Evolutionary conservation across 257 asterid species (phyloP).

Genomic region (Solanum sitiens): DNA sequence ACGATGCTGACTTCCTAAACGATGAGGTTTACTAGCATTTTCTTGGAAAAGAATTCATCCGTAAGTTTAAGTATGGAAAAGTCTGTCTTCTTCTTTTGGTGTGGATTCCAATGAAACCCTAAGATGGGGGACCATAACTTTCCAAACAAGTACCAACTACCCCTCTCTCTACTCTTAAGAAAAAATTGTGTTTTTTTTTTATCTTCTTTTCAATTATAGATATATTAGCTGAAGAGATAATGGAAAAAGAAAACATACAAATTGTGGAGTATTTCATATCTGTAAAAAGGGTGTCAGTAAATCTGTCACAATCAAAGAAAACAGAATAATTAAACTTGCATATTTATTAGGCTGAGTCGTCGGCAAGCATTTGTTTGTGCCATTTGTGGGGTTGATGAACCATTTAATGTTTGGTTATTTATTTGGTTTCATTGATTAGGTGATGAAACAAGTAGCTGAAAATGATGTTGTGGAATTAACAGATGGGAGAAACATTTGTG

Average conservation of each 20-base stretch:
- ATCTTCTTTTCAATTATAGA: background rate
- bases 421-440: background rate
- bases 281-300: background rate
- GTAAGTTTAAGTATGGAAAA: background rate
- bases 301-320: background rate
- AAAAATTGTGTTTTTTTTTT: constrained; percentile 1
- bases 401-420: background rate
- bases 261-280: background rate
- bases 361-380: background rate
- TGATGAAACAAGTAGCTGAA: background rate
- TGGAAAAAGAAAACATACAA: background rate
- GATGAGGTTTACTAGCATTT: constrained; percentile 8
- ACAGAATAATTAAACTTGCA: background rate
- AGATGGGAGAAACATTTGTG: background rate
- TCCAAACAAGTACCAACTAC: constrained; percentile 2
- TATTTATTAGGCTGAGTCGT: background rate
- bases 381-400: background rate
- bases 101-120: constrained; percentile 25
- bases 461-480: background rate
- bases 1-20: background rate
- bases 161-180: background rate
- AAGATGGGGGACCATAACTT: constrained; percentile 34
- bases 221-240: background rate
- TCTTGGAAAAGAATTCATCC: constrained; percentile 4
- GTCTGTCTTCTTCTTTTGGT: constrained; percentile 9